These are phyloP conservation scores for Planoprotostelium fungivorum DNA, from an alignment of 78 protist species.

Conservation along the genomic window DNA sequence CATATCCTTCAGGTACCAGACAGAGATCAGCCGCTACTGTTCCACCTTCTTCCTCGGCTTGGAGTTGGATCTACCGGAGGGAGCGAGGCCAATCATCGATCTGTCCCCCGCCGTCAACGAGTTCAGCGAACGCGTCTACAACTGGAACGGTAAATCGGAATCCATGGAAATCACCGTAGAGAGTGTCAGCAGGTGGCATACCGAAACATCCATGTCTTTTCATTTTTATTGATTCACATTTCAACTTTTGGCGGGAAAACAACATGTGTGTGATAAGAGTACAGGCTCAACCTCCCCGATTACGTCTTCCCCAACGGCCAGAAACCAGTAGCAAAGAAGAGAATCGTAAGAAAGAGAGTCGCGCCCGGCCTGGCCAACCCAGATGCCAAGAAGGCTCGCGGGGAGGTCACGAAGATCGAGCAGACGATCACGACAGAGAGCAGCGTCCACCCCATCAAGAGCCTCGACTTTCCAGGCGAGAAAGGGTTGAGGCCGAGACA, in stretches of 20 bases:
- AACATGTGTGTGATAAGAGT: too few species aligned
- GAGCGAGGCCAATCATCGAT: conserved; percentile 36
- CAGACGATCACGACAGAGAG: neutral
- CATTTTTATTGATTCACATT: too few species aligned
- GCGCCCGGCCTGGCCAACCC: too few species aligned
- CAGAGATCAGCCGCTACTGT: neutral
- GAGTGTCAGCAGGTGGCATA: conserved; percentile 25
- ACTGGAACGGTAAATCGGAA: conserved; percentile 24
- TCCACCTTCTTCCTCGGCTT: conserved; percentile 56
- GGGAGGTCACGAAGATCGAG: neutral
- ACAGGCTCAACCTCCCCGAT: neutral
- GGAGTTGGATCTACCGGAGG: conserved; percentile 22
- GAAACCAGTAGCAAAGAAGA: neutral
- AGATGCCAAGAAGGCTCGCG: neutral
- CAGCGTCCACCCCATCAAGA: neutral
- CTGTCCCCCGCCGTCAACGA: conserved; percentile 41
- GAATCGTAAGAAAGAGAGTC: neutral
- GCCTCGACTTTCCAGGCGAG: neutral
- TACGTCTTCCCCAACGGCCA: neutral
- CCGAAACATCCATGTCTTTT: too few species aligned
- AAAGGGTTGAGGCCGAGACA: neutral
- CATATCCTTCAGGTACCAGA: neutral
- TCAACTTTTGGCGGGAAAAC: too few species aligned
- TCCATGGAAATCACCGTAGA: conserved; percentile 54
- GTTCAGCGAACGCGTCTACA: conserved; percentile 33